Conservation (phyloP, 2,329 filamentous ascomycete genomes). For the Graphilbum sp. region DNA sequence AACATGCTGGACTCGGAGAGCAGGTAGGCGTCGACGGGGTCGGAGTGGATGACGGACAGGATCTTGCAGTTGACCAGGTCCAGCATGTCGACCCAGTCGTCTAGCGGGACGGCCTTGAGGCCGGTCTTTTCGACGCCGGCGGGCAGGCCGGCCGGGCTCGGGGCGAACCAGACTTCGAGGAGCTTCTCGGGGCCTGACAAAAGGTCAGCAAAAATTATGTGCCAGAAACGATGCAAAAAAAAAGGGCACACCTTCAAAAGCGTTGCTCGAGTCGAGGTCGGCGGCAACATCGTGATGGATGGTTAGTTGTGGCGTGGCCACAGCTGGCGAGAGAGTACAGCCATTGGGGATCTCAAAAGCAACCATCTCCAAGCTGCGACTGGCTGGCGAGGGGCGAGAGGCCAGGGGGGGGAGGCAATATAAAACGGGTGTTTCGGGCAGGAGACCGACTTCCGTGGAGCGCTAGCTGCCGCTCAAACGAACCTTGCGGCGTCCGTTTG, state of each 20-base stretch:
- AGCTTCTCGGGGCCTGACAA: constrained; percentile 76
- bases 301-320: constrained; percentile 75
- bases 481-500: constrained; percentile 85
- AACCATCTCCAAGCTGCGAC: constrained; percentile 56
- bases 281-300: constrained; percentile 93
- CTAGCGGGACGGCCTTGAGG: constrained; percentile 68
- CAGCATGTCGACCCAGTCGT: constrained; percentile 91
- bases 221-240: no score
- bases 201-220: background rate
- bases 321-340: constrained; percentile 69
- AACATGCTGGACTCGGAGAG: constrained; percentile 99
- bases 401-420: background rate
- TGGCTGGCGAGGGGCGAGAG: no score
- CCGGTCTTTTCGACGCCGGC: constrained; percentile 55
- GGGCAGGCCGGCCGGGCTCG: constrained; percentile 58
- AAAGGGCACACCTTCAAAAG: constrained; percentile 62
- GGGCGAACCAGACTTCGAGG: constrained; percentile 94
- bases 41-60: constrained; percentile 80
- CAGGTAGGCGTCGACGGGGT: constrained; percentile 89
- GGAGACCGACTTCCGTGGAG: constrained; percentile 50
- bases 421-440: background rate
- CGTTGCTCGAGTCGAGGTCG: constrained; percentile 86
- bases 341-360: constrained; percentile 63
- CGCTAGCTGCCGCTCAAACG: constrained; percentile 97
- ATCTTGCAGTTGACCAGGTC: constrained; percentile 98